Percentiles rank a stretch among this genome's conserved stretches.
phyloP scores from a whole-genome alignment of 1,284 basidiomycete genomes.

The Rhodotorula mucilaginosa region DNA sequence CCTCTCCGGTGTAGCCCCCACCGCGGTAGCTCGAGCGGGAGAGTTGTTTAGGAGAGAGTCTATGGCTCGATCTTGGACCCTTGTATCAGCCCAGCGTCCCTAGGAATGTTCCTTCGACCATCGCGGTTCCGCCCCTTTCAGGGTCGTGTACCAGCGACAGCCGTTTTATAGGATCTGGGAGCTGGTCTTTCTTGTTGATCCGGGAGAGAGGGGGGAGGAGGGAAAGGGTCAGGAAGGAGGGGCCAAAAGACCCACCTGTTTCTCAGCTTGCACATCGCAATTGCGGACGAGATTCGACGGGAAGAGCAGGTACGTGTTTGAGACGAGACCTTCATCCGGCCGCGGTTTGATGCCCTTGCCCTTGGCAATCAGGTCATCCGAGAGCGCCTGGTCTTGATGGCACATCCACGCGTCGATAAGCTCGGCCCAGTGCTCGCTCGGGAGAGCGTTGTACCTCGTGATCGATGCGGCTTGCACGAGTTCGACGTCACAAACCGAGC shows the following conservation, averaged over 20 bases:
- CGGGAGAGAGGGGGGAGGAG: slow-evolving; percentile 45
- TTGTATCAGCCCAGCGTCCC: slow-evolving; percentile 43
- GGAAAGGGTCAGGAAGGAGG: slow-evolving; percentile 18
- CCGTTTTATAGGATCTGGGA: slow-evolving; percentile 18
- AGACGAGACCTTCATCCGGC: slow-evolving; percentile 68
- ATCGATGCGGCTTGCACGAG: slow-evolving; percentile 34
- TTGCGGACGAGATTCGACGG: slow-evolving; percentile 54
- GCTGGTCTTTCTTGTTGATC: slow-evolving; percentile 76
- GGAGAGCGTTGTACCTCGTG: slow-evolving; percentile 71
- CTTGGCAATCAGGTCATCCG: slow-evolving; percentile 65
- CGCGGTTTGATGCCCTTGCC: slow-evolving; percentile 77
- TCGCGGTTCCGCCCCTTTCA: slow-evolving; percentile 45
- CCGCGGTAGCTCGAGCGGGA: slow-evolving; percentile 63
- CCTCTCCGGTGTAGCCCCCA: slow-evolving; percentile 79
- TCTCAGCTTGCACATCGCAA: slow-evolving; percentile 49
- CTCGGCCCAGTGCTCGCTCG: slow-evolving; percentile 94
- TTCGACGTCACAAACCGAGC: slow-evolving; percentile 59
- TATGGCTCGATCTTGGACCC: slow-evolving; percentile 37
- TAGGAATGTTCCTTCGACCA: slow-evolving; percentile 13
- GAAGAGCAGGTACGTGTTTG: slow-evolving; percentile 79
- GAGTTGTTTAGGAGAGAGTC: slow-evolving; percentile 65
- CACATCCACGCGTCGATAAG: slow-evolving; percentile 98
- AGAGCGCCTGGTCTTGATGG: slow-evolving; percentile 75
- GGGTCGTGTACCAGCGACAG: slow-evolving; percentile 42
- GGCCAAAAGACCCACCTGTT: slow-evolving; percentile 57